Evolutionary conservation across 768 basidiomycete species (phyloP), one percentile per base, ranked within the genome.

Genomic region (Rhodotorula toruloides): DNA sequence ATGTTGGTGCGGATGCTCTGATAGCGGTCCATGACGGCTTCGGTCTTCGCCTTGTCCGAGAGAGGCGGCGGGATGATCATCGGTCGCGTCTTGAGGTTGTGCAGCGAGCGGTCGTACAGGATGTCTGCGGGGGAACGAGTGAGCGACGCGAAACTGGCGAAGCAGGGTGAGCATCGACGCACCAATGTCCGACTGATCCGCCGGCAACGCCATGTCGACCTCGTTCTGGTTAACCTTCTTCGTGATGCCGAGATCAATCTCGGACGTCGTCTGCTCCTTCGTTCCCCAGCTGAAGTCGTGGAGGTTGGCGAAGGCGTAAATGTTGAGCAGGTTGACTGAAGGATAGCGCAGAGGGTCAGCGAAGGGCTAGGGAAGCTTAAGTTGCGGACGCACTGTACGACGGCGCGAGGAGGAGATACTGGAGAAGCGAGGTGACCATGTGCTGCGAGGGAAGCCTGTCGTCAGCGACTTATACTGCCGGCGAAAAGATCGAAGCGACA

Each of bases 31-130:
- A 85, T 87, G 16, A 88, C 58, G 11, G 59, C 61, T 25, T 66
- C 67, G 60, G 78, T 77, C 36, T 75, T 73, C 60, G 73, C 60
- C 32, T 69, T 72, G 36, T 68, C 58, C 31, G 62, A 69, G 19
- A 74, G 69, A 4, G 74, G 71, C 6, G 75, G 63, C 47, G 78
- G 76, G 40, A 79, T 50, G 22, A 74, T 66, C 67, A 73, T 74
- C 21, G 73, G 74, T 29, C 71, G 46, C 16, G 74, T 73, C 52
- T 70, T 71, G 65, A 76, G 68, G 44, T 58, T 84, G 74, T 87
- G 85, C 39, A 96, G 83, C 8, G 93, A 91, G 67, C 90, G 88
- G 68, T 94, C 90, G 75, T 98, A 99, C 58, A 87, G 83, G 37
- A 87, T 86, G 73, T 92, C 87, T 73, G 50, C 37, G 29, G 3